phyloP scores from a whole-genome alignment of 2,329 filamentous ascomycete species.

The Clonostachys byssicola region DNA sequence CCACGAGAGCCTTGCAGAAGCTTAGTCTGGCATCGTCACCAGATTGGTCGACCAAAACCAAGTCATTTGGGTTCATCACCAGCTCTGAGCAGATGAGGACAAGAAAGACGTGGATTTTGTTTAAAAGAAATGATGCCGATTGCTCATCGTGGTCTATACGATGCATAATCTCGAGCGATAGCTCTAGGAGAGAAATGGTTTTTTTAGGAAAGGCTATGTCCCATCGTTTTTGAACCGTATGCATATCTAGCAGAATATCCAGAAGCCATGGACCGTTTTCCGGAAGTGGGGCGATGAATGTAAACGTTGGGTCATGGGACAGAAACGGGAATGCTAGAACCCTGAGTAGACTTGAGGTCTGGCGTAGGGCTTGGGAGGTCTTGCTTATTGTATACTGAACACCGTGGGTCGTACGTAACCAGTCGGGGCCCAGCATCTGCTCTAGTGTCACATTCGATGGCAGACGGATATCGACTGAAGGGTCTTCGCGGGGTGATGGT shows the following conservation, averaged over 20 bases:
- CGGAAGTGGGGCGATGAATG: slow-evolving; percentile 23
- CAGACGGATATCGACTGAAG: slow-evolving; percentile 20
- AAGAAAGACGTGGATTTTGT: neutral
- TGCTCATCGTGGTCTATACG: too few relatives aligned
- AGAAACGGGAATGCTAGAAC: slow-evolving; percentile 35
- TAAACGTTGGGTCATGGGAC: slow-evolving; percentile 22
- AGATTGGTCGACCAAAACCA: slow-evolving; percentile 17
- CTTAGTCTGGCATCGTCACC: slow-evolving; percentile 20
- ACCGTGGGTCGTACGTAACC: slow-evolving; percentile 11
- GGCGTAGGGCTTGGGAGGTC: slow-evolving; percentile 38
- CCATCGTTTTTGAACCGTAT: slow-evolving; percentile 31
- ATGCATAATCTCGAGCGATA: too few relatives aligned
- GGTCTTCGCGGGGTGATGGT: slow-evolving; percentile 16
- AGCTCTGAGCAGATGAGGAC: slow-evolving; percentile 36
- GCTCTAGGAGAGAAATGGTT: too few relatives aligned
- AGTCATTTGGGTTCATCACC: slow-evolving; percentile 20
- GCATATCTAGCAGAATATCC: slow-evolving; percentile 39
- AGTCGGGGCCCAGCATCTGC: slow-evolving; percentile 21
- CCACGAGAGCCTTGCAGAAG: slow-evolving; percentile 30
- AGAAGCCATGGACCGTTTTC: slow-evolving; percentile 43
- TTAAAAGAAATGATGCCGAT: too few relatives aligned
- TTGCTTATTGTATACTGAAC: slow-evolving; percentile 32
- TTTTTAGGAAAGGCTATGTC: slow-evolving; percentile 10
- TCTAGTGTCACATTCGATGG: slow-evolving; percentile 31
- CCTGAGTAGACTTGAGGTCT: slow-evolving; percentile 36